Base-by-base conservation (phyloP, 495 filamentous ascomycete genomes). In the Penicillium samsonianum region DNA sequence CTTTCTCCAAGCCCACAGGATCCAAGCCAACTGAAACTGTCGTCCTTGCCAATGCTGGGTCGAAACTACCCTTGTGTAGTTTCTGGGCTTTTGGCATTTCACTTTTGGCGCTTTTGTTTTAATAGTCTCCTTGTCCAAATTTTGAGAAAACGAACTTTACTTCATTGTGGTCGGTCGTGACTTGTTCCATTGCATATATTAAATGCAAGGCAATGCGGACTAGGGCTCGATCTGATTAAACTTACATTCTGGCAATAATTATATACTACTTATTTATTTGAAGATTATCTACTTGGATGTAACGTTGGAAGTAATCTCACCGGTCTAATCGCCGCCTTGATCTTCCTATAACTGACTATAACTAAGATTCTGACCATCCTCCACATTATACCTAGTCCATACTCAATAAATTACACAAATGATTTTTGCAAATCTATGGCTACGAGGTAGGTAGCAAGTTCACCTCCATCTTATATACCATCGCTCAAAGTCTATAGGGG, bases 51-150 rank as follows among this genome's bases (percentile, higher is more conserved):
- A 58, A 58, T 19, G 5, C n/a, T 30, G 55, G 47, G 4, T 33
- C 48, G 48, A 45, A 37, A 20, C 11, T 40, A 17, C 12, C 17
- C 3, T 9, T 35, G 11, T 11, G 9, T 14, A 25, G 11, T 30
- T 17, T 57, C 23, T 57, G 40, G 53, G 38, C 40, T 12, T 42
- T 61, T 20, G 58, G 40, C 26, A 2, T 57, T 25, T 16, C 30
- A 5, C 23, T 56, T 22, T 30, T 61, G 9, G 30, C 31, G 12
- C 14, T 55, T 40, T 5, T 53, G 2, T 19, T 41, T 3, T 35
- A 50, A 30, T 51, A 6, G 6, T 25, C 4, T 20, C 14, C 22
- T 19, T 40, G 6, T 17, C 12, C 16, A 5, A 14, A 1, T 46
- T 28, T 23, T 46, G 43, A 46, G 43, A 26, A 46, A 8, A 26